These are phyloP conservation scores for Lepiota venenata DNA, from an alignment of 768 basidiomycete species.

Conservation along the genomic window DNA sequence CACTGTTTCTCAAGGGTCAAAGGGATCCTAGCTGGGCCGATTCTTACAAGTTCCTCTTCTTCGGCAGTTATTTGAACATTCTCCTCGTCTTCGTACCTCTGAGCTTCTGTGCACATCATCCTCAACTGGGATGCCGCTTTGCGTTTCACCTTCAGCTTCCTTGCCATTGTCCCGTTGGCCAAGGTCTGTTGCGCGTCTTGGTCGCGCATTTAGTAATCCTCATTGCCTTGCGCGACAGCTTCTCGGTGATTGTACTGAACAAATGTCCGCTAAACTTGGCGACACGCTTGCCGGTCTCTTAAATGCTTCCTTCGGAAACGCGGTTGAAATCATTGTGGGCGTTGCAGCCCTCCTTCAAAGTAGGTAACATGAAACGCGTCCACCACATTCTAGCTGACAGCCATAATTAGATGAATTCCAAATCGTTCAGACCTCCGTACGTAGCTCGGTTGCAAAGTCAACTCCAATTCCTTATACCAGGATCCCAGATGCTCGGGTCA, in stretches of 20 bases:
- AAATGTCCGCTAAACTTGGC: slow-evolving; percentile 73
- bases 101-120: slow-evolving; percentile 58
- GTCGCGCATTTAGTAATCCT: slow-evolving; percentile 5
- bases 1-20: slow-evolving; percentile 47
- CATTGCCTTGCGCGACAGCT: slow-evolving; percentile 35
- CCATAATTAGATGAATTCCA: slow-evolving; percentile 61
- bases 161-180: slow-evolving; percentile 86
- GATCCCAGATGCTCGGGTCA: slow-evolving; percentile 76
- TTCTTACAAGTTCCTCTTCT: slow-evolving; percentile 60
- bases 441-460: slow-evolving; percentile 15
- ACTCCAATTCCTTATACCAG: not conserved
- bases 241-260: slow-evolving; percentile 80
- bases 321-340: slow-evolving; percentile 88
- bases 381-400: slow-evolving; percentile 10
- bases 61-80: slow-evolving; percentile 69
- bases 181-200: slow-evolving; percentile 45
- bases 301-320: slow-evolving; percentile 83
- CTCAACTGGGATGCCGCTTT: slow-evolving; percentile 72
- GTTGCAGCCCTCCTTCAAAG: slow-evolving; percentile 80
- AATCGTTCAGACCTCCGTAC: slow-evolving; percentile 88
- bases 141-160: slow-evolving; percentile 73
- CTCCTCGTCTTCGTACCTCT: slow-evolving; percentile 81
- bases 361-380: slow-evolving; percentile 22
- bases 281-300: slow-evolving; percentile 84
- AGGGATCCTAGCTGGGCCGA: slow-evolving; percentile 58